phyloP scores from a whole-genome alignment of 169 alveolate species.

The Toxoplasma gondii region DNA sequence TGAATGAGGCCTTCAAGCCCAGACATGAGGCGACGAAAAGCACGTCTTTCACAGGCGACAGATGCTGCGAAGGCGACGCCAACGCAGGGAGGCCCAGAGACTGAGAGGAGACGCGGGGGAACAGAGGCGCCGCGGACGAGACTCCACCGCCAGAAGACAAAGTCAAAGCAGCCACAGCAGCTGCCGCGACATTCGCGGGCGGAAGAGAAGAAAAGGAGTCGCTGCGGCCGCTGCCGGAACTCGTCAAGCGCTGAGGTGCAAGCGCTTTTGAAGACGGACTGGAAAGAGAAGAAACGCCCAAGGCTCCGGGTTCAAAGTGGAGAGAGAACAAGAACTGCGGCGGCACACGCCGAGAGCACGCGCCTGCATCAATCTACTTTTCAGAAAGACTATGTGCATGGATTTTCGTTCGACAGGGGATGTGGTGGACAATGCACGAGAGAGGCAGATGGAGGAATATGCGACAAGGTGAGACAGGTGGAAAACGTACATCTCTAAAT shows the following conservation, averaged over 20 bases:
- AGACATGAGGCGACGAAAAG: slow-evolving; percentile 14
- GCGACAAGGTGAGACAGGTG: too few species aligned
- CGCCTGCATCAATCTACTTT: too few species aligned
- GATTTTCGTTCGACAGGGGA: too few species aligned
- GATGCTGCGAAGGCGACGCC: background rate
- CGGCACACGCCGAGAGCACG: too few species aligned
- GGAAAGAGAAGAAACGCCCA: background rate
- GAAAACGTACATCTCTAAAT: too few species aligned
- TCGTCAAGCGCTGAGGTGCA: background rate
- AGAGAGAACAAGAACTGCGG: too few species aligned
- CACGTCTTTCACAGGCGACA: slow-evolving; percentile 27
- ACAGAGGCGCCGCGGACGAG: background rate
- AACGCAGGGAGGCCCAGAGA: background rate
- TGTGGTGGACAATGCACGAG: too few species aligned
- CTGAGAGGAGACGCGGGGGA: background rate
- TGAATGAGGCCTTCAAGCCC: slow-evolving; percentile 17
- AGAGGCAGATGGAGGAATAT: too few species aligned
- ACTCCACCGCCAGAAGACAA: background rate
- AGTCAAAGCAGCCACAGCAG: background rate
- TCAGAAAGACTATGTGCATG: too few species aligned
- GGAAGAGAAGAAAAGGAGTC: slow-evolving; percentile 10
- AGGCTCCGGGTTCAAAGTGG: background rate
- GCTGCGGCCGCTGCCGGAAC: slow-evolving; percentile 27
- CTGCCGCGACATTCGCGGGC: background rate
- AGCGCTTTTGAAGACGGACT: background rate